phyloP scores from a whole-genome alignment of 2,329 filamentous ascomycete species.

The Aphanocladium album region DNA sequence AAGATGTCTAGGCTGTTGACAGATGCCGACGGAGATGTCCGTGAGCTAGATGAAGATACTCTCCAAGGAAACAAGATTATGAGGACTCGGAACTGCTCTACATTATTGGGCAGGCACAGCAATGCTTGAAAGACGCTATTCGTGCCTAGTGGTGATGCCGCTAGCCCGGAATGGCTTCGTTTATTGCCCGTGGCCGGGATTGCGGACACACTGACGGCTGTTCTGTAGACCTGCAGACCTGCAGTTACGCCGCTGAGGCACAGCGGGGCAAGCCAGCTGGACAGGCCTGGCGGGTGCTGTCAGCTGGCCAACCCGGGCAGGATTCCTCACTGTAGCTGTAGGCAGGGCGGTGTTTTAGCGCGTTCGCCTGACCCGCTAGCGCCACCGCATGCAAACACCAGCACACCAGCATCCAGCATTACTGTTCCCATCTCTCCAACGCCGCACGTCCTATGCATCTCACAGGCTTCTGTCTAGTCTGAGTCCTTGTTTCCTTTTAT shows the following conservation, averaged over 20 bases:
- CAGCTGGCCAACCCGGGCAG: background rate
- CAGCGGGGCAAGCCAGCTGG: background rate
- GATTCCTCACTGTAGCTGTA: background rate
- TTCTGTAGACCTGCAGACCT: background rate
- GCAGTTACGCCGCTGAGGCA: background rate
- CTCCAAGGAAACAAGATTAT: too few relatives aligned
- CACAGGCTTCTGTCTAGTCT: background rate
- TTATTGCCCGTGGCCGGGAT: background rate
- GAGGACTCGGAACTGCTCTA: too few relatives aligned
- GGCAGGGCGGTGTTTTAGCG: background rate
- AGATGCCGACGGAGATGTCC: too few relatives aligned
- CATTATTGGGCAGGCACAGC: background rate
- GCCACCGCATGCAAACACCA: background rate
- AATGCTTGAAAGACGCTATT: background rate
- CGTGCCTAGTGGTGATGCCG: background rate
- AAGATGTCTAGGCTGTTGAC: background rate
- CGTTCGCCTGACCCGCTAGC: slow-evolving; percentile 3
- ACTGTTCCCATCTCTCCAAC: background rate
- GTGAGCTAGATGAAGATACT: too few relatives aligned
- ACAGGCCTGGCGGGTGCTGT: background rate
- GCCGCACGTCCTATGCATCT: background rate
- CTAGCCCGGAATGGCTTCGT: background rate
- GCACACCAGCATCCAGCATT: background rate
- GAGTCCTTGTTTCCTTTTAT: background rate
- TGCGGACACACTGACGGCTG: background rate